Evolutionary conservation across 805 yeast species (phyloP).

Genomic region (Hanseniaspora taiwanica): DNA sequence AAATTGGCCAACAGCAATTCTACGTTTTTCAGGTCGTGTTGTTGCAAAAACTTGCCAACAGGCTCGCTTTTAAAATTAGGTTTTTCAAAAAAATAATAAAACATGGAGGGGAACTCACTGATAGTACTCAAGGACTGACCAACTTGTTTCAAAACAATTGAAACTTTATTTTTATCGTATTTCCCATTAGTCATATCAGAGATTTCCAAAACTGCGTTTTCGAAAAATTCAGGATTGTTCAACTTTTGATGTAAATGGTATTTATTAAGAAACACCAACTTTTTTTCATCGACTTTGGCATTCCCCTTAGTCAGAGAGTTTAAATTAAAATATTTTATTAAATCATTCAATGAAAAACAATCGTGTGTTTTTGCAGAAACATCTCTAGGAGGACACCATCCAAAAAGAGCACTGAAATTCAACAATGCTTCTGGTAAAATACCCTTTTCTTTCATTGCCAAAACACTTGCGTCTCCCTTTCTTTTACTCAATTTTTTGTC

Average conservation of each 20-base stretch:
- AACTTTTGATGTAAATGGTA: constrained; percentile 41
- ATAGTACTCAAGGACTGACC: constrained; percentile 39
- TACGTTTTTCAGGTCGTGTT: too few species aligned
- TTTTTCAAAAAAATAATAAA: constrained; percentile 35
- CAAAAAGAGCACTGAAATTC: constrained; percentile 80
- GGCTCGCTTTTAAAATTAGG: constrained; percentile 17
- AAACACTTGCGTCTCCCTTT: constrained; percentile 66
- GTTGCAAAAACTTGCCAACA: too few species aligned
- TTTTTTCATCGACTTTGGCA: constrained; percentile 75
- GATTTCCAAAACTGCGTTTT: constrained; percentile 25
- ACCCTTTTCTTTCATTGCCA: constrained; percentile 44
- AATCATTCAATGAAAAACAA: constrained; percentile 35
- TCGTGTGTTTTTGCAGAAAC: constrained; percentile 39
- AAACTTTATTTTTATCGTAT: constrained; percentile 22
- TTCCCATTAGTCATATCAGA: constrained; percentile 10
- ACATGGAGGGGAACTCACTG: constrained; percentile 36
- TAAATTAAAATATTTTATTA: constrained; percentile 44
- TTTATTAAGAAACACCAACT: constrained; percentile 67
- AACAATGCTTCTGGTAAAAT: constrained; percentile 76
- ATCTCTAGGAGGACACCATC: constrained; percentile 79
- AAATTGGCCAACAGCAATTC: too few species aligned
- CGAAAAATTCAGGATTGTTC: constrained; percentile 23
- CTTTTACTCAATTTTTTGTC: constrained; percentile 81
- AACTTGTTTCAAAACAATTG: constrained; percentile 28
- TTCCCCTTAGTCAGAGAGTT: constrained; percentile 81